Conservation (phyloP, 129 eudicot genomes). For the Solidago caesia region DNA sequence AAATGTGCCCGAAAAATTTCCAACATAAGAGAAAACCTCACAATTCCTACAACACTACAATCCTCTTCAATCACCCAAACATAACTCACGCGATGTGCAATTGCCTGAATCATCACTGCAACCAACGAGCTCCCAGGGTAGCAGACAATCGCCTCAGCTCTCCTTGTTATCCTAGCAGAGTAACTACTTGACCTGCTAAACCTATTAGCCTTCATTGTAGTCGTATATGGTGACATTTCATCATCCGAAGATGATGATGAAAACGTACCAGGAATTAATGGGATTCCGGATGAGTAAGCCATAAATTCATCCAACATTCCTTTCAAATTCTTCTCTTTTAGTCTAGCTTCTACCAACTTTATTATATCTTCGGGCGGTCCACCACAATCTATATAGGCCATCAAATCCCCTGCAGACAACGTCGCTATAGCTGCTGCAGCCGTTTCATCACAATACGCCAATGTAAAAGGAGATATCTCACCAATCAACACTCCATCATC, state of each 20-base stretch:
- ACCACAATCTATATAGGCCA: conserved; percentile 80
- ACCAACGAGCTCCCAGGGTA: conserved; percentile 72
- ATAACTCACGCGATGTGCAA: conserved; percentile 71
- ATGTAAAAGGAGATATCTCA: conserved; percentile 76
- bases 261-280: conserved; percentile 8
- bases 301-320: conserved; percentile 61
- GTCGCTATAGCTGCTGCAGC: conserved; percentile 69
- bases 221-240: conserved; percentile 32
- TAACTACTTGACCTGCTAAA: conserved; percentile 51
- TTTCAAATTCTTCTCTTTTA: conserved; percentile 52
- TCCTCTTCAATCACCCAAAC: conserved; percentile 92
- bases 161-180: conserved; percentile 61
- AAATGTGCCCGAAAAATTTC: conserved; percentile 57
- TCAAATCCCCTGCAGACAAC: conserved; percentile 71
- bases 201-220: conserved; percentile 36
- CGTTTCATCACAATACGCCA: conserved; percentile 60
- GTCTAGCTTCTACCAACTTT: conserved; percentile 47
- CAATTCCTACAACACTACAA: conserved; percentile 63
- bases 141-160: conserved; percentile 78
- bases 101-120: conserved; percentile 92
- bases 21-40: conserved; percentile 60
- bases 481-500: conserved; percentile 56
- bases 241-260: conserved; percentile 45
- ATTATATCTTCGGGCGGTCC: conserved; percentile 76
- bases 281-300: conserved; percentile 23